phyloP scores from a whole-genome alignment of 345 rosid genomes.

The Carallia pectinifolia region DNA sequence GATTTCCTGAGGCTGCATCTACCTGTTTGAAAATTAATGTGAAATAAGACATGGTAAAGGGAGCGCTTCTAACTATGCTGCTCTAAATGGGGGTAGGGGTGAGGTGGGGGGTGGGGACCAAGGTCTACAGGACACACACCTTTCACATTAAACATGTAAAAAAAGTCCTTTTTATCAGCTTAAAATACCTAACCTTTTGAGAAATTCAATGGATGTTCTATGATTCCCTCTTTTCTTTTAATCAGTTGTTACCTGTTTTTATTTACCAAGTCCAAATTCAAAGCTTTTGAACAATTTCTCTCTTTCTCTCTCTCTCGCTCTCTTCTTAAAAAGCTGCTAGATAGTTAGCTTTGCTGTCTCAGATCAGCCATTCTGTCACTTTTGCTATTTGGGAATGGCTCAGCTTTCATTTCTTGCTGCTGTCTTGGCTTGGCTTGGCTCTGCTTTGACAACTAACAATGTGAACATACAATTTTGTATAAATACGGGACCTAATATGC shows the following conservation, averaged over 20 bases:
- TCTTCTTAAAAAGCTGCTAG: constrained; percentile 3
- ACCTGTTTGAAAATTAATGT: constrained; percentile 41
- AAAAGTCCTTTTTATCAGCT: constrained; percentile 19
- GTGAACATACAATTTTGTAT: too few species aligned
- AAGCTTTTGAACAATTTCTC: constrained; percentile 6
- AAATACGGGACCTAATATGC: constrained; percentile 11
- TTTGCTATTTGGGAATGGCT: constrained; percentile 2
- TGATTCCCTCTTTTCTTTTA: neutral
- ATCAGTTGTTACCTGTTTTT: neutral
- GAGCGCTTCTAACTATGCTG: neutral
- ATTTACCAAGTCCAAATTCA: constrained; percentile 9
- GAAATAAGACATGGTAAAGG: constrained; percentile 25
- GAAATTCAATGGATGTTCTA: constrained; percentile 6
- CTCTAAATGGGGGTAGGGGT: neutral
- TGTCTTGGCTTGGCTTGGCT: neutral
- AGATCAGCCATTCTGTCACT: neutral
- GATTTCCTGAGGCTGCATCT: constrained; percentile 27
- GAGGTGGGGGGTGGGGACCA: neutral
- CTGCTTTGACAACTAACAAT: neutral
- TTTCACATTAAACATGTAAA: constrained; percentile 4
- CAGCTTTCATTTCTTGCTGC: neutral
- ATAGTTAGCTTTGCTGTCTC: constrained; percentile 7
- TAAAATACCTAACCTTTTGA: constrained; percentile 24
- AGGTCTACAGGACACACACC: neutral
- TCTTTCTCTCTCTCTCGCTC: neutral